Base-by-base conservation (phyloP, 2,329 filamentous ascomycete species). In the Neocucurbitaria cava region DNA sequence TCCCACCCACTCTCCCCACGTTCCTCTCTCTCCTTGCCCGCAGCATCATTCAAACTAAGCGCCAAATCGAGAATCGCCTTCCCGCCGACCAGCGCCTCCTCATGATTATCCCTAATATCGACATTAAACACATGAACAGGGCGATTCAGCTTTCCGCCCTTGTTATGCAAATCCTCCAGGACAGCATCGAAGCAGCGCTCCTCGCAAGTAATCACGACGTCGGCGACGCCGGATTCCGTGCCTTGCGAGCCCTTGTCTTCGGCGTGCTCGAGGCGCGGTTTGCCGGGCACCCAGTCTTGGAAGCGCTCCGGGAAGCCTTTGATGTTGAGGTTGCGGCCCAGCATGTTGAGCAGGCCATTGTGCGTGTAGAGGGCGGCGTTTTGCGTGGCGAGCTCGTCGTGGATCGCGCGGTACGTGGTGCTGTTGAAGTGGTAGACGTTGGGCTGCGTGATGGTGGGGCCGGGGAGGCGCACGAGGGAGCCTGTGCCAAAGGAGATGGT, bases 351-450 rank as follows among this genome's bases (percentile, higher is more conserved):
- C 44, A 99, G 87, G 40, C 95, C 95, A 71, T 99, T 99, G 56
- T 90, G 89, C 38, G 87, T 88, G 79, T 99, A 99, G 1, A 99
- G 82, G 0, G 92, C 85, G 20, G 88, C 85, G 71, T 99, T 96
- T 69, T 98, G 97, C 31, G 85, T 77, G 59, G 90, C 85, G 9
- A 99, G 86, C 76, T 99, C 94, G 65, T 92, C 89, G 78, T 95
- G 96, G 85, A 99, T 99, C 71, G 88, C 88, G 69, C 92, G 88
- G 78, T 99, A 99, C 13, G 93, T 96, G 1, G 93, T 96, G 74
- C 89, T 91, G 80, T 99, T 98, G 86, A 99, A 99, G 68, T 91
- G 88, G 82, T 98, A 99, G 68, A 98, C 93, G 73, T 99, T 99
- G 45, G 95, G 95, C 74, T 97, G 91, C 6, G 87, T 89, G 61